Evolutionary conservation across 352 stramenopile genomes (phyloP), one percentile per base, ranked within the genome.

Genomic region (Globisporangium alternatum): DNA sequence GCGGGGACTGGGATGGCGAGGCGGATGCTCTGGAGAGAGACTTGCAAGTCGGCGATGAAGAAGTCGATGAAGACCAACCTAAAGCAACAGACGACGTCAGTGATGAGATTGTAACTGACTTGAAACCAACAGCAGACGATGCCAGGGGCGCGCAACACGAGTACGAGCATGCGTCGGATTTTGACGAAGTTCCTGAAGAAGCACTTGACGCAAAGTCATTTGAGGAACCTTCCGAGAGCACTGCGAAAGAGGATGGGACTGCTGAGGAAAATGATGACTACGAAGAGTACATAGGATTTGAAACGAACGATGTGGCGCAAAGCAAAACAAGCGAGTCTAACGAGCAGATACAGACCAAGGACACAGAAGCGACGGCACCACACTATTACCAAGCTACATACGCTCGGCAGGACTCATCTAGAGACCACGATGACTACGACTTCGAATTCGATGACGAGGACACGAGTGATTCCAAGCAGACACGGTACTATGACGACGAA

Each of bases 111-210:
- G 22, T 21, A 10, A 22, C 47, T 15, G 47, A 21, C 41, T 17
- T 35, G 21, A 35, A 21, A 9, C 21, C 47, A n/a, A 54, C 19
- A 15, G 22, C 12, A 13, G 10, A 21, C 17, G 47, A 33, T 30
- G 53, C 28, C 21, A 35, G 44, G 22, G 37, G 49, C 6, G 28
- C 17, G 39, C 19, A 31, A 22, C 22, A 39, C 13, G 54, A 60
- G 17, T 60, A 51, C 12, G 37, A 60, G 31, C n/a, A 45, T 37
- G 37, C 37, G 13, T 60, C 37, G 19, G 54, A 60, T 31, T 47
- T 45, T 15, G 54, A 60, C 21, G 43, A 44, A 19, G 25, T 31
- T 37, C 3, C 8, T 19, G 54, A 51, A 17, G 54, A 49, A 3
- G 31, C 19, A 30, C 33, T n/a, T 5, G 30, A 30, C 21, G 54